These are phyloP conservation scores for Aspergillus kassunensis DNA, from an alignment of 495 filamentous ascomycete species.

Conservation along the genomic window DNA sequence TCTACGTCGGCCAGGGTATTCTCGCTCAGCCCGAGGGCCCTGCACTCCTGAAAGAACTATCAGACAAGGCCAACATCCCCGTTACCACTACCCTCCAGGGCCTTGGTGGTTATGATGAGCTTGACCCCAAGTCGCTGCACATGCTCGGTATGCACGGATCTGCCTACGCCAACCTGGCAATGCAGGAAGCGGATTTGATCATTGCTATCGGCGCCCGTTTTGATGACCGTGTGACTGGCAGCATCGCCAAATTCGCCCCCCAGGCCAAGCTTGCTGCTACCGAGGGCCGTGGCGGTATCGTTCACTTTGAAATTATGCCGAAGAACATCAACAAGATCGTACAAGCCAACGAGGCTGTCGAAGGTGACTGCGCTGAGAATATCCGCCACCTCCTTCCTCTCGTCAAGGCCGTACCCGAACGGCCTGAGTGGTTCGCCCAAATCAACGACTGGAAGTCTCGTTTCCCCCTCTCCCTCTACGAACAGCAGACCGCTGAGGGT, in stretches of 20 bases:
- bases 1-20: constrained; percentile 59
- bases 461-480: constrained; percentile 73
- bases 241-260: constrained; percentile 52
- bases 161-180: constrained; percentile 60
- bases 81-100: constrained; percentile 65
- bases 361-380: constrained; percentile 61
- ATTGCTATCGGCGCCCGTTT: constrained; percentile 60
- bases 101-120: constrained; percentile 59
- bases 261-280: constrained; percentile 52
- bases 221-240: constrained; percentile 58
- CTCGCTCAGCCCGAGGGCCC: constrained; percentile 49
- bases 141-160: constrained; percentile 66
- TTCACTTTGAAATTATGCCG: constrained; percentile 63
- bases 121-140: constrained; percentile 53
- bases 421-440: constrained; percentile 83
- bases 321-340: constrained; percentile 66
- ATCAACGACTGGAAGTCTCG: constrained; percentile 85
- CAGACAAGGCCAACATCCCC: constrained; percentile 56
- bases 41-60: constrained; percentile 48
- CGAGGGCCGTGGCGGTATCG: constrained; percentile 55
- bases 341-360: constrained; percentile 55
- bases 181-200: constrained; percentile 62
- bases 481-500: constrained; percentile 62
- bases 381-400: constrained; percentile 68
- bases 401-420: constrained; percentile 55